Conservation (phyloP, 179 eudicot genomes). For the Actinidia polygama region DNA sequence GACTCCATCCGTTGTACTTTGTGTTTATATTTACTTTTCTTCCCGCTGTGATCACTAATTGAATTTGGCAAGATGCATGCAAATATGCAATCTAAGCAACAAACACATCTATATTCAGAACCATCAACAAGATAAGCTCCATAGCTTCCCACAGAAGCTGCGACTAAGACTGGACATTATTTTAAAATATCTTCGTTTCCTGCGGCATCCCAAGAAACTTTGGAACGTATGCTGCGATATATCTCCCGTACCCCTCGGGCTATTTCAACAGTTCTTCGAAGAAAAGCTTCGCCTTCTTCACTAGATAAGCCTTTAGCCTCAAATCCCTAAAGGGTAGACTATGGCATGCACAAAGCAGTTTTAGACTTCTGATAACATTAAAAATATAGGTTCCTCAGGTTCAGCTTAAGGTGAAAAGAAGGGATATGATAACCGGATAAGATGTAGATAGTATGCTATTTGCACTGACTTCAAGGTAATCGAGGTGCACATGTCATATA, state of each 20-base stretch:
- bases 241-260: slow-evolving; percentile 64
- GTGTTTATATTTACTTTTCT: too few species aligned
- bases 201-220: slow-evolving; percentile 40
- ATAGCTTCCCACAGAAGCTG: slow-evolving; percentile 77
- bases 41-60: too few species aligned
- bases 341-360: background rate
- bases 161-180: slow-evolving; percentile 52
- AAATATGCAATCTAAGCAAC: background rate
- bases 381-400: background rate
- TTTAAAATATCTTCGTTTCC: background rate
- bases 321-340: slow-evolving; percentile 78
- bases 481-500: slow-evolving; percentile 44
- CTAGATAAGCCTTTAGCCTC: slow-evolving; percentile 61
- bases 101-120: slow-evolving; percentile 61
- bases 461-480: slow-evolving; percentile 74
- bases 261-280: slow-evolving; percentile 56
- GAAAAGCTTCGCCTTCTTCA: slow-evolving; percentile 55
- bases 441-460: slow-evolving; percentile 60
- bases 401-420: background rate
- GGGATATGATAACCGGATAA: slow-evolving; percentile 45
- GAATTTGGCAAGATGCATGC: background rate
- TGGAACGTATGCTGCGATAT: slow-evolving; percentile 37
- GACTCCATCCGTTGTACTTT: too few species aligned
- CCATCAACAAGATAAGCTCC: slow-evolving; percentile 85
- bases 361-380: background rate